phyloP scores from a whole-genome alignment of 805 yeast genomes.

The Blastobotrys robertii region DNA sequence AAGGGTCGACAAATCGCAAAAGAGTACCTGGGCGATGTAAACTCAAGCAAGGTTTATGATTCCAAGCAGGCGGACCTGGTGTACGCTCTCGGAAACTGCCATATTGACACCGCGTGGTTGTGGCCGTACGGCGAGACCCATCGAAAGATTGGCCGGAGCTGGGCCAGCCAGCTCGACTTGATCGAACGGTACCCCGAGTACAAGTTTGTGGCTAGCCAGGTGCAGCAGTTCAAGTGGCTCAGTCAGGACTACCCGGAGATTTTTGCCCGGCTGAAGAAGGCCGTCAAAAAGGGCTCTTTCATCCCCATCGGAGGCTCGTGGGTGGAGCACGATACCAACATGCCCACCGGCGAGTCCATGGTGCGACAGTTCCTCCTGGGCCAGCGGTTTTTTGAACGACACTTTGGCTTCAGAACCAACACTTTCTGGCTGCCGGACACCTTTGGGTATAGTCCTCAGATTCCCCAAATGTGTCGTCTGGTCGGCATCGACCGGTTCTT shows the following conservation, averaged over 20 bases:
- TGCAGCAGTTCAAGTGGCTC: constrained; percentile 93
- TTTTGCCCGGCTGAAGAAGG: constrained; percentile 48
- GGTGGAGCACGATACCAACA: constrained; percentile 95
- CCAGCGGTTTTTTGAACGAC: constrained; percentile 69
- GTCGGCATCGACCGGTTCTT: constrained; percentile 78
- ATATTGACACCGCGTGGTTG: constrained; percentile 96
- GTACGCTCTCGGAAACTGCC: constrained; percentile 87
- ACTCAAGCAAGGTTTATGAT: constrained; percentile 53
- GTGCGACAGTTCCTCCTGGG: constrained; percentile 85
- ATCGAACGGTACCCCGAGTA: constrained; percentile 88
- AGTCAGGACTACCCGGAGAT: constrained; percentile 77
- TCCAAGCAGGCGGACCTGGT: constrained; percentile 36
- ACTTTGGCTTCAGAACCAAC: constrained; percentile 67
- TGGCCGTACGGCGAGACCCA: constrained; percentile 99
- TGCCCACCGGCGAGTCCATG: constrained; percentile 90
- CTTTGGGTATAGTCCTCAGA: constrained; percentile 90
- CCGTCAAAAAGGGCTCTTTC: constrained; percentile 63
- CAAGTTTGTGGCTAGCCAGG: constrained; percentile 89
- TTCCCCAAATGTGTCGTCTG: constrained; percentile 85
- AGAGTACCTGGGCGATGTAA: constrained; percentile 55
- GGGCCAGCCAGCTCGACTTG: constrained; percentile 85
- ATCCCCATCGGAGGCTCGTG: constrained; percentile 94
- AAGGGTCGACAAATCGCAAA: constrained; percentile 60
- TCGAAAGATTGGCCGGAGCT: constrained; percentile 84
- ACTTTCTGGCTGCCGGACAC: constrained; percentile 96